Base-by-base conservation (phyloP, 495 filamentous ascomycete species). In the Hypoxylon perforatum region DNA sequence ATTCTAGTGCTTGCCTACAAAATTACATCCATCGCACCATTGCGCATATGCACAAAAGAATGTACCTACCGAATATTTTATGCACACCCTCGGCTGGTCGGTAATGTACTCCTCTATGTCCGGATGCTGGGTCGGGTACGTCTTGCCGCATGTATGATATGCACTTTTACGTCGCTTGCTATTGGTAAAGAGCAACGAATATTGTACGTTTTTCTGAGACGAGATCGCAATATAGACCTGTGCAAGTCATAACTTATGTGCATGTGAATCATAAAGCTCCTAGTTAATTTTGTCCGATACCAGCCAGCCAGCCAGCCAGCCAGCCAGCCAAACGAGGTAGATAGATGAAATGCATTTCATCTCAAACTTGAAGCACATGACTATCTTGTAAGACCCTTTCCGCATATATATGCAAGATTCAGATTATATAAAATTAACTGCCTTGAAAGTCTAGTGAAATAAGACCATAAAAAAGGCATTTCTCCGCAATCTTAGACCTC, bases 81-180 rank as follows among this genome's bases (percentile, higher is more conserved):
- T 59, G 55, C 62, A 59, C 48, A 33, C 55, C 59, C 59, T 69
- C 65, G 65, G 65, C 49, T 69, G 59, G 55, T 69, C 65, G 65
- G 59, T 63, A 50, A 54, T 67, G 52, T 60, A 59, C 23, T 47
- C n/a, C 38, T 49, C 28, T 7, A 41, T 44, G 42, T 15, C 48
- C 25, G 53, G 42, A 49, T 63, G 48, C 17, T 22, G 36, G 53
- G 39, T 63, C 53, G 41, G 50, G 59, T 59, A 68, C 58, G 3
- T 28, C 25, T 18, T 66, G 28, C 4, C 14, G 25, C 39, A 6
- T 42, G 39, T 17, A 42, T 42, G 39, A 42, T 42, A 42, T 38
- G 35, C 35, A 38, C 14, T 5, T 38, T 48, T 38, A 38, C 38
- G 33, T 25, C 8, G 46, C 30, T 38, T 52, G 39, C 25, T 28